Conservation (phyloP, 352 stramenopile species). For the Phytophthora crassamura region DNA sequence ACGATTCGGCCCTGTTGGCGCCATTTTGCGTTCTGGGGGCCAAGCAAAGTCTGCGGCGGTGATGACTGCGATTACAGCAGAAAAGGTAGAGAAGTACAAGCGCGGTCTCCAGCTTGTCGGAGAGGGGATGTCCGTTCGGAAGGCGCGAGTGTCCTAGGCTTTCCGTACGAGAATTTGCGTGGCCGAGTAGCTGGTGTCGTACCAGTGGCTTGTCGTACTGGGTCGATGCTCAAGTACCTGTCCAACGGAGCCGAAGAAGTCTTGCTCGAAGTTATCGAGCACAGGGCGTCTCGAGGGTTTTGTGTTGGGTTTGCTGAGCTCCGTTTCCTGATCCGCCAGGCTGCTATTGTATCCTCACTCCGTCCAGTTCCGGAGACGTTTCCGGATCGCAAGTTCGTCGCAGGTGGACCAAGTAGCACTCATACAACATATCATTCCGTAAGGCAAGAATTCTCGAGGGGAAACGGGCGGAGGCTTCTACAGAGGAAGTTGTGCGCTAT, state of each 20-base stretch:
- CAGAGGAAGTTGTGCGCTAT: not conserved
- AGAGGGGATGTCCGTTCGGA: no score
- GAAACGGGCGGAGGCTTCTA: conserved; percentile 1
- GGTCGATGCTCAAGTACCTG: conserved; percentile 4
- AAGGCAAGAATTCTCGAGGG: conserved; percentile 2
- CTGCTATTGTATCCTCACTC: not conserved
- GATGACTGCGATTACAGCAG: no score
- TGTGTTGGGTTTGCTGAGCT: conserved; percentile 2
- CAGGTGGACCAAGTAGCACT: conserved; percentile 1
- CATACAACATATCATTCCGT: not conserved
- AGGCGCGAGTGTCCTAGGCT: no score
- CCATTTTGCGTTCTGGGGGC: no score
- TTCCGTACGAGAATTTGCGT: no score
- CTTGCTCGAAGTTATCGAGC: conserved; percentile 1
- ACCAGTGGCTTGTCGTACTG: no score
- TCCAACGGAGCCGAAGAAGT: not conserved
- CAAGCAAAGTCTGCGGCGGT: no score
- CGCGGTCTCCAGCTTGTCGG: no score
- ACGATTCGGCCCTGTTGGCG: no score
- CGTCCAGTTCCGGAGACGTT: not conserved
- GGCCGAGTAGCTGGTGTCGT: no score
- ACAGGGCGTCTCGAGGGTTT: not conserved
- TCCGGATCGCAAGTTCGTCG: not conserved
- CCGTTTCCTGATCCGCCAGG: conserved; percentile 6
- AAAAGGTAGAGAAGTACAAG: no score